Base-by-base conservation (phyloP, 306 rosid genomes). In the Castanea sativa region DNA sequence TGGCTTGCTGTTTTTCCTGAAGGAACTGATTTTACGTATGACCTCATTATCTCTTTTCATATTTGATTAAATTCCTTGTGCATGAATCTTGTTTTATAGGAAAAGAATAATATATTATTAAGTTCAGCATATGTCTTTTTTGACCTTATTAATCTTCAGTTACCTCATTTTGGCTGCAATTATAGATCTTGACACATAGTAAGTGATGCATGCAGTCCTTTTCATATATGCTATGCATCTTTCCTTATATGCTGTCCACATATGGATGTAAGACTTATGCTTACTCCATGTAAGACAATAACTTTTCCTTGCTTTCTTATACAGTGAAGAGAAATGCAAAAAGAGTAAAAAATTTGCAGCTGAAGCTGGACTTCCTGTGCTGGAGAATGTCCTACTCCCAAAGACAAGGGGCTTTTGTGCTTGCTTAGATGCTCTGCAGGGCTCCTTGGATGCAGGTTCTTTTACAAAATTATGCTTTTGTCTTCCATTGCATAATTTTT, bases 1-100 rank as follows among this genome's bases (percentile, higher is more conserved):
- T 96, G 99, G 98, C 93, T 96, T 0, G 90, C 97, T 51, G 63
- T 96, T 79, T 96, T 96, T 79, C 99, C 99, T 1, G 99, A 96
- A 88, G 99, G 99, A 90, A 96, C 99, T 19, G 97, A 93, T 83
- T 96, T 84, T 73, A 88, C 87, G 99, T 93, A 93, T 74, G 82
- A 25, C 85, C 80, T 63, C n/a, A 55, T 69, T 71, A 15, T 83
- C 81, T 59, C 67, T 65, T 74, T 78, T 52, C 29, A 68, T 61
- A 32, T 1, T 65, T 30, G 60, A 79, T 69, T 65, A 59, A n/a
- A 73, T 81, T 77, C 76, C 27, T 35, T 68, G 0, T 65, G 64
- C 75, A 68, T 45, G 56, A 51, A 33, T 78, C 74, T 76, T 70
- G 56, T 51, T 64, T 71, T 65, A 0, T 21, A 12, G 11, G 32